Percentiles rank a stretch among this genome's conserved stretches.
These are phyloP conservation scores for Reutealis trisperma DNA, from an alignment of 345 rosid genomes.

Conservation along the genomic window DNA sequence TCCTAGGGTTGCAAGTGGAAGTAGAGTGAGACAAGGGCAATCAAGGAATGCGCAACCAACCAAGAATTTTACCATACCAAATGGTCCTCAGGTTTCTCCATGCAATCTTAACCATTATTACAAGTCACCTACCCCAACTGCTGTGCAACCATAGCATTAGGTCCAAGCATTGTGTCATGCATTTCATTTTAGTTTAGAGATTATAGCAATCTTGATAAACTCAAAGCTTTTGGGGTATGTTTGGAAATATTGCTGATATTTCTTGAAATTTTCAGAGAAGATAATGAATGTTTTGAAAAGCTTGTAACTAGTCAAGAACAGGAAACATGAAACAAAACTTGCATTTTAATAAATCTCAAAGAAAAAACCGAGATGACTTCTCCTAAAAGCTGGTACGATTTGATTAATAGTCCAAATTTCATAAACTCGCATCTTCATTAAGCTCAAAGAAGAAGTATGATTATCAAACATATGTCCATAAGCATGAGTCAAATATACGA, in stretches of 20 bases:
- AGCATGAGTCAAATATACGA: too few relatives aligned
- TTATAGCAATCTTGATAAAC: not conserved
- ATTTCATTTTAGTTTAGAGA: not conserved
- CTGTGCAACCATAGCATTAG: not conserved
- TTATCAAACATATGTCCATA: too few relatives aligned
- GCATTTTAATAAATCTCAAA: too few relatives aligned
- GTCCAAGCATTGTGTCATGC: not conserved
- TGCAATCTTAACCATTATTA: constrained; percentile 13
- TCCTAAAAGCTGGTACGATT: too few relatives aligned
- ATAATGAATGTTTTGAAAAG: not conserved
- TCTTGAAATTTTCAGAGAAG: not conserved
- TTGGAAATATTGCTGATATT: constrained; percentile 3
- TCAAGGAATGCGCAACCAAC: constrained; percentile 21
- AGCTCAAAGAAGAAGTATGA: too few relatives aligned
- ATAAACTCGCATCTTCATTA: too few relatives aligned
- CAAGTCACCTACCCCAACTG: constrained; percentile 15
- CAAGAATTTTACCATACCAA: constrained; percentile 11
- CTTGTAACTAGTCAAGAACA: not conserved
- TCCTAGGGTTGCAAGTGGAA: constrained; percentile 12
- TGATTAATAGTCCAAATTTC: too few relatives aligned
- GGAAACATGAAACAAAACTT: too few relatives aligned
- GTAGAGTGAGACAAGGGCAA: constrained; percentile 16
- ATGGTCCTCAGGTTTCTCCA: constrained; percentile 27
- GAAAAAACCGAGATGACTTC: too few relatives aligned
- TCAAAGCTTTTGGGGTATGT: not conserved